Evolutionary conservation across 164 flowering plant genomes (phyloP).

Genomic region (Annona squamosa): DNA sequence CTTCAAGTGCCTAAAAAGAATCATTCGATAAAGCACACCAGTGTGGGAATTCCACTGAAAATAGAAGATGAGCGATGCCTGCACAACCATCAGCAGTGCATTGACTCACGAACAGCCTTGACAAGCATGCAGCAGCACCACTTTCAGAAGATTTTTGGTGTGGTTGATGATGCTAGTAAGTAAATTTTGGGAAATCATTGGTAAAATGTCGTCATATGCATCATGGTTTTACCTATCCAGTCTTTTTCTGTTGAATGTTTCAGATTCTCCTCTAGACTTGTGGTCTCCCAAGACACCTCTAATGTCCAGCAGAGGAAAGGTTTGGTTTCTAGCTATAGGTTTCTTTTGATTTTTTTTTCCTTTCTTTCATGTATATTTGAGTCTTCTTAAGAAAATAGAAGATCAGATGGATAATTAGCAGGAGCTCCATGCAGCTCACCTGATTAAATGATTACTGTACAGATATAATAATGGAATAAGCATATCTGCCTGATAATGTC

Average conservation of each 20-base stretch:
- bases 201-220: not conserved
- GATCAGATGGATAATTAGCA: not conserved
- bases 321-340: not conserved
- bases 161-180: constrained; percentile 19
- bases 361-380: not conserved
- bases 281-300: constrained; percentile 2
- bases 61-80: constrained; percentile 43
- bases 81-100: constrained; percentile 60
- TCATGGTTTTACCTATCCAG: not conserved
- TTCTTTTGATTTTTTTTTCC: not conserved
- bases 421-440: too few species aligned
- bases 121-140: constrained; percentile 17
- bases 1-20: constrained; percentile 28
- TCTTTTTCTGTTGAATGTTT: not conserved
- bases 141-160: constrained; percentile 37
- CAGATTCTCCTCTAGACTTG: not conserved
- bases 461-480: too few species aligned
- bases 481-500: too few species aligned
- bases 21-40: constrained; percentile 15
- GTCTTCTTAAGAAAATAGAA: too few species aligned
- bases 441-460: too few species aligned
- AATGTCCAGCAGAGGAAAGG: not conserved
- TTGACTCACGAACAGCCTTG: constrained; percentile 32
- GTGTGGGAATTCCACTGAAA: constrained; percentile 1
- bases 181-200: not conserved